Evolutionary conservation across 2,329 filamentous ascomycete species (phyloP), one percentile per base, ranked within the genome.

Genomic region (Diaporthe ampelina): DNA sequence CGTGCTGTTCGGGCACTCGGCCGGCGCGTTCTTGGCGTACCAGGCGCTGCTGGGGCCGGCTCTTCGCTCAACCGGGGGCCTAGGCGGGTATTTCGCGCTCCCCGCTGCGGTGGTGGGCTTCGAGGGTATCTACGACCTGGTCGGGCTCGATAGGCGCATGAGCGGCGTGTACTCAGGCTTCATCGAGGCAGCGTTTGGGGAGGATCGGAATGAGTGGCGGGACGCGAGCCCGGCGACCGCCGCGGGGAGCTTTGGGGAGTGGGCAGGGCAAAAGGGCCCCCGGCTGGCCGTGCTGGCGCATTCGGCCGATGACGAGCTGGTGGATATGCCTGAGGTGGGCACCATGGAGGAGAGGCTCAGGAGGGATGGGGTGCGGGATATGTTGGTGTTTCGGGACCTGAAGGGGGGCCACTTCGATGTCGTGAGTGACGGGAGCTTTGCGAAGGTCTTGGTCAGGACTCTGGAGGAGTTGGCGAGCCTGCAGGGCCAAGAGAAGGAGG

Each of bases 81-180:
- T 13, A 65, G 75, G 83, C 24, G 8, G 77, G 79, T 76, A 76
- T 11, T 79, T 84, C 4, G 82, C 81, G 8, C 79, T 85, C 24
- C 91, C 91, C 0, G 79, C 83, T 3, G 89, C 87, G 5, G 82
- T 94, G n/a, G 80, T 94, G 6, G 88, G 91, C 45, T 82, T 93
- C 26, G 89, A 89, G 72, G 93, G 93, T 0, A 90, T 95, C 29
- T 94, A 94, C 81, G 89, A 93, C 78, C 81, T 95, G 13, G 85
- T 85, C 10, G 86, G 86, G 0, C 81, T 94, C 26, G 83, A 86
- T 35, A 81, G 84, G 61, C 84, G 87, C 10, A 84, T 88, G 48
- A 80, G 79, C 24, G 84, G 83, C 8, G 80, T 78, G 37, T 95
- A 94, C 80, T 80, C 82, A 8, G 85, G 85, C 4, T 91, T 95